Evolutionary conservation across 371 early-diverging fungal genomes (phyloP).

Genomic region (Batkoa obscura): DNA sequence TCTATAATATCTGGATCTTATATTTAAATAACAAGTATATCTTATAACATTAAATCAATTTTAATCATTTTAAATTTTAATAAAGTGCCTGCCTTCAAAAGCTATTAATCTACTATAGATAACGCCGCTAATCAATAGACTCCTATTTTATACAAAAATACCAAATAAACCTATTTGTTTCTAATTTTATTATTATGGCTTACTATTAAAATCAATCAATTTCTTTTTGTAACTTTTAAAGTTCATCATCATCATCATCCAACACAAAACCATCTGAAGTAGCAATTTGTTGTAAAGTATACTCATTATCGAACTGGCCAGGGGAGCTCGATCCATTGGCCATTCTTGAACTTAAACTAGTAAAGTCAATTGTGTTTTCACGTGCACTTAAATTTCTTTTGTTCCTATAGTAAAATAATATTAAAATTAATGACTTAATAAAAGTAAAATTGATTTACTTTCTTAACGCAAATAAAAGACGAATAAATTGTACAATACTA

Average conservation of each 20-base stretch:
- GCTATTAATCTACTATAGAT: no score
- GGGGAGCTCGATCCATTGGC: not conserved
- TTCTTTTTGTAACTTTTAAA: not conserved
- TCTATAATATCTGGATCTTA: no score
- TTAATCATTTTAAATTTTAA: no score
- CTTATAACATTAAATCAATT: no score
- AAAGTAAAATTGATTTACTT: not conserved
- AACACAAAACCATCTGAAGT: conserved; percentile 6
- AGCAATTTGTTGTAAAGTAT: conserved; percentile 2
- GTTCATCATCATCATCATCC: conserved; percentile 6
- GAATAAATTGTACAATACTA: conserved; percentile 5
- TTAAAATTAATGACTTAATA: not conserved
- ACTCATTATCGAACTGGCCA: not conserved
- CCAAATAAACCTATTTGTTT: no score
- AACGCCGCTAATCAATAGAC: no score
- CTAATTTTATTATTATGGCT: no score
- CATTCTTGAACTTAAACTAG: not conserved
- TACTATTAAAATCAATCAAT: no score
- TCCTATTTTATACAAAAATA: no score
- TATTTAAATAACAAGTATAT: no score
- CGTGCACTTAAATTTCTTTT: conserved; percentile 1
- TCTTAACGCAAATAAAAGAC: not conserved
- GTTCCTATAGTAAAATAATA: not conserved
- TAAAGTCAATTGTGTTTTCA: conserved; percentile 6
- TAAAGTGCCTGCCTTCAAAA: no score